Base-by-base conservation (phyloP, 75 land plant genomes). In the Picea glauca region DNA sequence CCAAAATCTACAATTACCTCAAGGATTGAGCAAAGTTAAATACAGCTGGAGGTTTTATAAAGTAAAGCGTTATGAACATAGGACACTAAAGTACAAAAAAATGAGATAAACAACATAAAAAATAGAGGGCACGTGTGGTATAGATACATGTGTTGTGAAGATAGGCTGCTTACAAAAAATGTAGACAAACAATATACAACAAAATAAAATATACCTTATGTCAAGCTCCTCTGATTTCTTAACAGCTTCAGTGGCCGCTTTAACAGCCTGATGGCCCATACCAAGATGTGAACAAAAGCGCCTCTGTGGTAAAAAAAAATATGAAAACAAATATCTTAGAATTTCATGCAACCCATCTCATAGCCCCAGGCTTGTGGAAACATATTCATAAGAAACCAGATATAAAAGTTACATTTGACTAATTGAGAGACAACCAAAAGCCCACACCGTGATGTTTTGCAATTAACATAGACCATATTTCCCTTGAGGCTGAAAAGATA, bases 191-290 rank as follows among this genome's bases (percentile, higher is more conserved):
- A 78, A 86, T 46, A 26, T 26, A 26, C 26, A 76, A 54, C 81
- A 76, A 58, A 38, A 58, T 11, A 33, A 5, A 68, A 62, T 12
- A 61, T 78, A 91, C 96, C 96, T 84, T 65, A 96, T 90, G 78
- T 96, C 99, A 77, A 96, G 82, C 84, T 92, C 94, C 81, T 93
- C 96, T 13, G 93, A 87, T 72, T 85, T 94, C 86, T 87, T 88
- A 50, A 96, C 99, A 12, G 98, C 84, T 78, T 96, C 99, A 38
- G 96, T 90, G 46, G 97, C 99, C 74, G 99, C 99, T 80, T 91
- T 92, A n/a, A 94, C 84, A n/a, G 91, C 87, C 76, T 87, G 90
- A 78, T 96, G 90, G 46, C 43, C 80, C 99, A 96, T 94, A 2
- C 91, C 91, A 78, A 96, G 89, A 81, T 92, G 91, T 4, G 99